phyloP scores from a whole-genome alignment of 306 rosid genomes.

The Geum urbanum region DNA sequence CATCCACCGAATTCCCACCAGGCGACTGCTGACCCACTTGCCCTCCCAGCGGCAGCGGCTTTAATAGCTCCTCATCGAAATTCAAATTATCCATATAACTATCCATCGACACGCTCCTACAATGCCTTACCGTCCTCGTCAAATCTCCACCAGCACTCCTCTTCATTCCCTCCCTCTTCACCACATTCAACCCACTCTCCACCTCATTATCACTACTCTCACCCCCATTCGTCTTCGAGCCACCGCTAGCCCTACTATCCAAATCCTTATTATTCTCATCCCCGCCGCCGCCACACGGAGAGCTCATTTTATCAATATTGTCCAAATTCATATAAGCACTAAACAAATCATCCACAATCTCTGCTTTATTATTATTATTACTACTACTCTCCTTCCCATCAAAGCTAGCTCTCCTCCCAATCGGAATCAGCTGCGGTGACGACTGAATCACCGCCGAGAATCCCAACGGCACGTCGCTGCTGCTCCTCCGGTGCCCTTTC shows the following conservation, averaged over 20 bases:
- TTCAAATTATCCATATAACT: constrained; percentile 59
- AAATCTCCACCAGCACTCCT: constrained; percentile 54
- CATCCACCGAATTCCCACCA: constrained; percentile 38
- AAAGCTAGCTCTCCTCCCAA: constrained; percentile 29
- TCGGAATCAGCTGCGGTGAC: constrained; percentile 44
- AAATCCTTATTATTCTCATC: constrained; percentile 52
- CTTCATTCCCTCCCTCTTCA: constrained; percentile 65
- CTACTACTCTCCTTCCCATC: constrained; percentile 33
- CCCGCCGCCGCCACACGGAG: constrained; percentile 47
- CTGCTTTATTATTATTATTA: constrained; percentile 32
- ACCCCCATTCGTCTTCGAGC: constrained; percentile 58
- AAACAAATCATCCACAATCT: constrained; percentile 55
- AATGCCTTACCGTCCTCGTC: constrained; percentile 44
- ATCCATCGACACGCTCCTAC: constrained; percentile 73
- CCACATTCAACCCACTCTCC: constrained; percentile 57
- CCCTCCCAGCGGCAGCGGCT: constrained; percentile 43
- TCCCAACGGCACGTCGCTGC: constrained; percentile 69
- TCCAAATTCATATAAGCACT: constrained; percentile 70
- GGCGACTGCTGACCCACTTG: constrained; percentile 48
- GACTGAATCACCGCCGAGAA: constrained; percentile 53
- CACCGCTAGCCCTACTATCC: constrained; percentile 41
- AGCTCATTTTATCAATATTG: constrained; percentile 46
- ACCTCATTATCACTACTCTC: constrained; percentile 85
- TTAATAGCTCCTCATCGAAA: constrained; percentile 47
- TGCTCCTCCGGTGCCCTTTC: constrained; percentile 73